A percentile compares a stretch with the other conserved stretches of the same genome.
phyloP scores from a whole-genome alignment of 768 basidiomycete genomes.

The Tricholoma matsutake region DNA sequence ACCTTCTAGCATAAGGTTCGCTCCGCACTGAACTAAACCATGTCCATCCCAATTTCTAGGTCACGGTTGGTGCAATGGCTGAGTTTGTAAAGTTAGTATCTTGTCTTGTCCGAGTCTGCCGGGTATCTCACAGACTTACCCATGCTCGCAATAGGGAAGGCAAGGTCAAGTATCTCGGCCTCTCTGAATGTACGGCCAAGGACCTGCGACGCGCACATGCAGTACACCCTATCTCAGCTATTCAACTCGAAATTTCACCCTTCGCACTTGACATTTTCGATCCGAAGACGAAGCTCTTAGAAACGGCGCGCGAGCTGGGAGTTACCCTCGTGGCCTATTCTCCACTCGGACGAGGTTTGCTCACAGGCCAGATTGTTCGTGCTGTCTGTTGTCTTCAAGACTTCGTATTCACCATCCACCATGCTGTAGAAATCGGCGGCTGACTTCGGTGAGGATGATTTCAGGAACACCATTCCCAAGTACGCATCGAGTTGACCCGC shows the following conservation, averaged over 20 bases:
- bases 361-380: too few relatives aligned
- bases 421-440: too few relatives aligned
- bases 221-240: conserved; percentile 43
- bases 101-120: too few relatives aligned
- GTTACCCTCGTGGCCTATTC: conserved; percentile 41
- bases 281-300: conserved; percentile 32
- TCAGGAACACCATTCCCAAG: too few relatives aligned
- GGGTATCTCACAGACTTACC: too few relatives aligned
- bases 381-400: too few relatives aligned
- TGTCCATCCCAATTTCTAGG: too few relatives aligned
- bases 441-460: too few relatives aligned
- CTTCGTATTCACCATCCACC: too few relatives aligned
- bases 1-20: too few relatives aligned
- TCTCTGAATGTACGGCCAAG: conserved; percentile 44
- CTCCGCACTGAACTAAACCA: too few relatives aligned
- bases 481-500: background rate
- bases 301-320: conserved; percentile 43
- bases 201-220: conserved; percentile 48
- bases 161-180: conserved; percentile 46
- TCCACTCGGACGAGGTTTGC: too few relatives aligned
- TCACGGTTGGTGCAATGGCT: conserved; percentile 32
- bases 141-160: conserved; percentile 23
- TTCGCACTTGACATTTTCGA: conserved; percentile 43
- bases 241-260: conserved; percentile 43
- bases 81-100: conserved; percentile 22